Conservation (phyloP, 1,139 yeast species). For the Magnusiomyces suaveolens region DNA sequence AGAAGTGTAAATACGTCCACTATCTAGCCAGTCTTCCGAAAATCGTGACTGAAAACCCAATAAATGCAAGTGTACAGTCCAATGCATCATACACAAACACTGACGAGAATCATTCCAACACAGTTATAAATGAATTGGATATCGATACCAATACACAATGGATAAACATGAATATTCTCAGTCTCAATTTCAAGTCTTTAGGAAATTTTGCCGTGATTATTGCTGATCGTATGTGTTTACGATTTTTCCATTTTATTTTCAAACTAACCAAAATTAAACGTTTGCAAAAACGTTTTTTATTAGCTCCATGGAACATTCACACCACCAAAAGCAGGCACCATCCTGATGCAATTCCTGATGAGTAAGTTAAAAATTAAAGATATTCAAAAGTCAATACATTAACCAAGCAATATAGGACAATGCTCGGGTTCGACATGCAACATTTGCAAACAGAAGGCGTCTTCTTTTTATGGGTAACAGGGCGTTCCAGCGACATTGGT, state of each 20-base stretch:
- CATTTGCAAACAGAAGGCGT: constrained; percentile 75
- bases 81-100: neutral
- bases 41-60: neutral
- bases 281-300: too few species aligned
- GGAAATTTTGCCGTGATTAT: constrained; percentile 83
- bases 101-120: neutral
- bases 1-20: constrained; percentile 72
- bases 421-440: constrained; percentile 55
- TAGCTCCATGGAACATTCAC: constrained; percentile 35
- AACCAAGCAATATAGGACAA: constrained; percentile 33
- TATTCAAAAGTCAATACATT: neutral
- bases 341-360: constrained; percentile 36
- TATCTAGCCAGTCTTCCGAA: constrained; percentile 42
- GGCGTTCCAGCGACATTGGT: constrained; percentile 83
- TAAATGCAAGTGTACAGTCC: neutral
- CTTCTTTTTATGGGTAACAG: constrained; percentile 85
- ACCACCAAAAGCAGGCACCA: constrained; percentile 19
- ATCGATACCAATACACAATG: constrained; percentile 55
- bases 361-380: constrained; percentile 15
- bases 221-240: constrained; percentile 48
- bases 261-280: too few species aligned
- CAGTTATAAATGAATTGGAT: neutral
- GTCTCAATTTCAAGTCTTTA: constrained; percentile 53
- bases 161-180: constrained; percentile 75
- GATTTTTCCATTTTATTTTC: neutral